Evolutionary conservation across 1,284 basidiomycete genomes (phyloP).

Genomic region (Gastroboletus turbinatus): DNA sequence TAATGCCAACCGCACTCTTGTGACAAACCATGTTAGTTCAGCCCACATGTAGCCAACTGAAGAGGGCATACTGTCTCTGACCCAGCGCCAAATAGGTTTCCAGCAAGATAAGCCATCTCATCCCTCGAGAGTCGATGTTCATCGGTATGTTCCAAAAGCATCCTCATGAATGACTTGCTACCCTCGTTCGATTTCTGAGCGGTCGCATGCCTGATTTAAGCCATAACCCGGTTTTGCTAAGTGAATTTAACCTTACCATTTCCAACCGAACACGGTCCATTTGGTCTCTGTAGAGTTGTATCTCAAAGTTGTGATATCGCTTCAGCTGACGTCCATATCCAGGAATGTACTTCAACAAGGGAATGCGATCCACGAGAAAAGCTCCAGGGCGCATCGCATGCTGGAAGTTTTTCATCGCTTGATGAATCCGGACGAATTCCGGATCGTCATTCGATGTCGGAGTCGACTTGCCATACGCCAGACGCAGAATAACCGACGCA

Average conservation of each 20-base stretch:
- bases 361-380: conserved; percentile 55
- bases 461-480: conserved; percentile 61
- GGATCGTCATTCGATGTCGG: conserved; percentile 54
- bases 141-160: conserved; percentile 50
- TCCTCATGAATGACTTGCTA: conserved; percentile 51
- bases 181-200: conserved; percentile 34
- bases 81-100: conserved; percentile 62
- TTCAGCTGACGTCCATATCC: conserved; percentile 13
- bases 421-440: conserved; percentile 53
- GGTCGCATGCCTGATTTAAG: not conserved
- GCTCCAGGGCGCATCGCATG: conserved; percentile 52
- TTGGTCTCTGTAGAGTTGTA: conserved; percentile 51
- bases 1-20: conserved; percentile 56
- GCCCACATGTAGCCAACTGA: not conserved
- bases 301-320: conserved; percentile 54
- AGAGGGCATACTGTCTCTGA: conserved; percentile 46
- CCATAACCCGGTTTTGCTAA: too few species aligned
- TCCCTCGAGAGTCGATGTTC: conserved; percentile 49
- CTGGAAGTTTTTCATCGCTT: conserved; percentile 48
- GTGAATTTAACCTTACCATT: conserved; percentile 37
- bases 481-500: conserved; percentile 59
- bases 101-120: conserved; percentile 60
- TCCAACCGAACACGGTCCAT: conserved; percentile 44
- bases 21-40: not conserved
- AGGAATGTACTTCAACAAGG: conserved; percentile 46